Evolutionary conservation across 169 alveolate species (phyloP).

Genomic region (Cryptosporidium baileyi): DNA sequence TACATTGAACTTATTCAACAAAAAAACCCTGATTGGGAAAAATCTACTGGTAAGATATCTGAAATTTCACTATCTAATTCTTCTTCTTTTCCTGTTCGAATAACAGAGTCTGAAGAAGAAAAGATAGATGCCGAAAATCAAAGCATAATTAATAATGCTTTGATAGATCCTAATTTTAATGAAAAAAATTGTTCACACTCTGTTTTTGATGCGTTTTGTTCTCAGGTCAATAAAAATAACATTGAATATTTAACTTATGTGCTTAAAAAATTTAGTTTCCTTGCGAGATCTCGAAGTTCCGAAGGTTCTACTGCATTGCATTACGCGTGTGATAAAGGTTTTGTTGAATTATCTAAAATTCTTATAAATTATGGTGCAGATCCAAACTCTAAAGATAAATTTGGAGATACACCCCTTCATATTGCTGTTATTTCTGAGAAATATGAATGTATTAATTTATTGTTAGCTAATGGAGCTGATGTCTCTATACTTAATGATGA

Average conservation of each 20-base stretch:
- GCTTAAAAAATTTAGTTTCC: conserved; percentile 13
- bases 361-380: conserved; percentile 69
- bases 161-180: conserved; percentile 14
- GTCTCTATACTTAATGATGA: conserved; percentile 2
- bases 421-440: conserved; percentile 33
- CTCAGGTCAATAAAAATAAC: conserved; percentile 60
- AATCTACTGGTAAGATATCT: conserved; percentile 25
- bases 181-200: conserved; percentile 19
- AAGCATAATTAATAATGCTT: conserved; percentile 1
- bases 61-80: conserved; percentile 15
- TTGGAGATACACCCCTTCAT: conserved; percentile 74
- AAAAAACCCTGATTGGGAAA: conserved; percentile 60
- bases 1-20: conserved; percentile 72
- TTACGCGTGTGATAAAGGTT: conserved; percentile 41
- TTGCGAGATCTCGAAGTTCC: conserved; percentile 27
- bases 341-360: conserved; percentile 1
- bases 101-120: neutral
- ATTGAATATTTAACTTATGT: neutral
- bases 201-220: conserved; percentile 65
- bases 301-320: conserved; percentile 44
- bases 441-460: neutral
- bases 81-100: conserved; percentile 18
- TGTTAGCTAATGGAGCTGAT: conserved; percentile 35
- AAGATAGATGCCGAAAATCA: conserved; percentile 4
- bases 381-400: conserved; percentile 58